Evolutionary conservation across 2,329 filamentous ascomycete species (phyloP).

Genomic region (Apiospora hydei): DNA sequence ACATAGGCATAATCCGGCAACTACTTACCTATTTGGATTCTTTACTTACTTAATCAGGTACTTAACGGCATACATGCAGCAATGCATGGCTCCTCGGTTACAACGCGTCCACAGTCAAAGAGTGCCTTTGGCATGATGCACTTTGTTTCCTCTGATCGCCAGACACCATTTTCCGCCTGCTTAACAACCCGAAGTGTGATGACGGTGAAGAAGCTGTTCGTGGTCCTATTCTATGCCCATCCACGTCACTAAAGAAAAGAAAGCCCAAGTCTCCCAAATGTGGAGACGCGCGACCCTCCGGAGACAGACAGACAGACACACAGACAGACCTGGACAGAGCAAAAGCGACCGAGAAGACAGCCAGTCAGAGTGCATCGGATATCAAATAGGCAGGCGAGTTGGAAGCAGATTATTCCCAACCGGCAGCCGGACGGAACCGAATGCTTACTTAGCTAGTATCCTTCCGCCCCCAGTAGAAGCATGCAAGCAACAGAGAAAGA

Average conservation of each 20-base stretch:
- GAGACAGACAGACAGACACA: neutral
- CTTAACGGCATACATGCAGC: neutral
- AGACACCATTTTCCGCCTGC: neutral
- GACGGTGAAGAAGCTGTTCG: neutral
- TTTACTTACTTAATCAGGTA: conserved; percentile 8
- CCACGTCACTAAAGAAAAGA: conserved; percentile 15
- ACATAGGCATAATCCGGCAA: neutral
- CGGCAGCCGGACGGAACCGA: no score
- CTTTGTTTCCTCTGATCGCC: neutral
- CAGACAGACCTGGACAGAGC: neutral
- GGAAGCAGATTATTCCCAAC: neutral
- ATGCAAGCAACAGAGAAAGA: no score
- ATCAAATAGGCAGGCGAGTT: neutral
- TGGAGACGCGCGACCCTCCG: conserved; percentile 4
- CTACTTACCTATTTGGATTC: neutral
- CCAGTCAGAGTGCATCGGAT: neutral
- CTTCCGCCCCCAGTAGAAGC: no score
- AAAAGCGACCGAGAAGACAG: neutral
- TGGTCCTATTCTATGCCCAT: neutral
- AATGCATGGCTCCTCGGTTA: neutral
- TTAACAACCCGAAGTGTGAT: neutral
- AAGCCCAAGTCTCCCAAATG: neutral
- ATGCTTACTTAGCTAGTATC: neutral
- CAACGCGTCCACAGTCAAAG: neutral
- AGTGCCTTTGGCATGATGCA: neutral